Conservation (phyloP, 768 basidiomycete genomes). For the Termitomyces bulborhizus region DNA sequence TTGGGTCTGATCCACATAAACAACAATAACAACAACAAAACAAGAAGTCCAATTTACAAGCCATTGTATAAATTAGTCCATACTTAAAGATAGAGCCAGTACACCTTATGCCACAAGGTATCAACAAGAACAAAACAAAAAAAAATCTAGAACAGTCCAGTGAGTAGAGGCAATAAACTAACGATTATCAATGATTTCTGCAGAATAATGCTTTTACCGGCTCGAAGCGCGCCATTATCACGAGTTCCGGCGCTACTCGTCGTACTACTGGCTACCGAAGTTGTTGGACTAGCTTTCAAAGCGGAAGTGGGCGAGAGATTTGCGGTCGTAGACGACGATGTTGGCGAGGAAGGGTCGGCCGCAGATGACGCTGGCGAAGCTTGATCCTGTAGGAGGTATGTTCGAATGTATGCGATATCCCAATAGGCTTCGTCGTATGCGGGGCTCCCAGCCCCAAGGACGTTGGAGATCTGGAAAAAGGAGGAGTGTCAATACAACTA, state of each 20-base stretch:
- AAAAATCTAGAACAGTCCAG: not conserved
- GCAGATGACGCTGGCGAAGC: not conserved
- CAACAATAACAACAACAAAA: no score
- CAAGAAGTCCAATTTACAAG: not conserved
- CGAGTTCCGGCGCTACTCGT: not conserved
- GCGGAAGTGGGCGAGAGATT: not conserved
- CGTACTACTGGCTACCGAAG: not conserved
- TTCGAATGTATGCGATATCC: constrained; percentile 53
- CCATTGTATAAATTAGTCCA: not conserved
- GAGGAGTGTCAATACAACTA: not conserved
- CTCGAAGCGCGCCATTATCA: not conserved
- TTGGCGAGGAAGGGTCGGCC: no score
- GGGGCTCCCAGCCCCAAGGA: constrained; percentile 37
- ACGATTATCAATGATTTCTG: not conserved
- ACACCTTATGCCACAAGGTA: not conserved
- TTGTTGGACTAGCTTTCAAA: not conserved
- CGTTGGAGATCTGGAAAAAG: constrained; percentile 28
- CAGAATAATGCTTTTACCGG: not conserved
- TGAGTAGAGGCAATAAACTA: not conserved
- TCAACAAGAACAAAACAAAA: no score
- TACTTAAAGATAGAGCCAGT: no score
- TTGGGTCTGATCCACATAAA: no score
- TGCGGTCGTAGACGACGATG: not conserved
- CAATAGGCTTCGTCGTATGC: constrained; percentile 50
- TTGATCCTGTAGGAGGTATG: constrained; percentile 34